Base-by-base conservation (phyloP, 2,329 filamentous ascomycete species). In the Cladosporium halotolerans region DNA sequence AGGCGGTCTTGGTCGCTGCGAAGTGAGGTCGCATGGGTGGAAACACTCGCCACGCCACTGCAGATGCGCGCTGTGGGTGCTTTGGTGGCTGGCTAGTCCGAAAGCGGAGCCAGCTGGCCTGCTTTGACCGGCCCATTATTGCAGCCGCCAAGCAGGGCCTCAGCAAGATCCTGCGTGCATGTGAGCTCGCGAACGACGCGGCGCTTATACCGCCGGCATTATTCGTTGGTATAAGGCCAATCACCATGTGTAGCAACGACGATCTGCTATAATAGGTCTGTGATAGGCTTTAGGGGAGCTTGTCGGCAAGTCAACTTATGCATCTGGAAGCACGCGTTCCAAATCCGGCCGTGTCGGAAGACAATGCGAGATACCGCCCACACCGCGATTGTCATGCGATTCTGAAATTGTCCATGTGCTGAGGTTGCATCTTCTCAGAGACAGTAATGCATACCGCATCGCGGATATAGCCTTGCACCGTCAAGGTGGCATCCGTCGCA, bases 131-230 rank as follows among this genome's bases (percentile, higher is more conserved):
- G 13, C 36, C 11, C 36, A 39, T 39, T 39, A 14, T 39, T 36
- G 34, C 23, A 36, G 34, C 36, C 28, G 43, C 43, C 23, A 33
- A 45, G 31, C 40, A 18, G 9, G 40, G 28, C 31, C 33, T 41
- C 39, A 32, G n/a, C 42, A 45, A 45, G 19, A 14, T n/a, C 13
- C 23, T 23, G 13, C 23, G 7, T 45, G 42, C 42, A 45, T 32
- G 19, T 45, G 42, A 33, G 23, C 36, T 39, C n/a, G 36, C 36
- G n/a, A 39, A 16, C 14, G 23, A 16, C 31, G 36, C 44, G 44
- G 44, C 44, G 44, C 44, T 34, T 45, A 45, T 32, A 45, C 44
- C 44, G 44, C 34, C 44, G n/a, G 11, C 14, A 31, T 32, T 45
- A 45, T 16, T 45, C 28, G 44, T 14, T 9, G 14, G 11, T 32